A percentile compares a stretch with the other conserved stretches of the same genome.
Conservation (phyloP, 176 grass and related monocot species). For the Oryza meyeriana region DNA sequence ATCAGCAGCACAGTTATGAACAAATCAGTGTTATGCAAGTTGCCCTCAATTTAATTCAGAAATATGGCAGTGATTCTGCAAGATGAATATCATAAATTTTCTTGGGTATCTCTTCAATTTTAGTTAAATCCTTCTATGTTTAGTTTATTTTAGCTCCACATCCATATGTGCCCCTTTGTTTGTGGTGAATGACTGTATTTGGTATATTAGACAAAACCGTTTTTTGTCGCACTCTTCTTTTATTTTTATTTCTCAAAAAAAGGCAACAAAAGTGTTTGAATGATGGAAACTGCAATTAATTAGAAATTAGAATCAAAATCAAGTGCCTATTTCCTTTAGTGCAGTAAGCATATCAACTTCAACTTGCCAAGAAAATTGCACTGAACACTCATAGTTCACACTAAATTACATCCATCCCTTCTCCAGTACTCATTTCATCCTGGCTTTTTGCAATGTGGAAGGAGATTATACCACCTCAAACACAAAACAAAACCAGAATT, state of each 20-base stretch:
- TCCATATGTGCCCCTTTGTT: not conserved
- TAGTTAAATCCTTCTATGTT: not conserved
- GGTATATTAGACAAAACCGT: not conserved
- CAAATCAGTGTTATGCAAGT: not conserved
- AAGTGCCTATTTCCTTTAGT: not conserved
- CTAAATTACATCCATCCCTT: not conserved
- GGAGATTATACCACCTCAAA: conserved; percentile 4
- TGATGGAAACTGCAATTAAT: not conserved
- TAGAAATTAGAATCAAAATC: not conserved
- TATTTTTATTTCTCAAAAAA: not conserved
- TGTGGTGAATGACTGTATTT: not conserved
- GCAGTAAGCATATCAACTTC: not conserved
- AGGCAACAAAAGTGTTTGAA: conserved; percentile 2
- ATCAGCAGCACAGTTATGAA: conserved; percentile 1
- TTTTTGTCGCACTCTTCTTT: not conserved
- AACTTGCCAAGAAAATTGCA: not conserved
- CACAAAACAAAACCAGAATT: not conserved
- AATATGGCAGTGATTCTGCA: not conserved
- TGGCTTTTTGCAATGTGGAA: not conserved
- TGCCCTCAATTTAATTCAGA: not conserved
- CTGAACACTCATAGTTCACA: not conserved
- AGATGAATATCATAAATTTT: not conserved
- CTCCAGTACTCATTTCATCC: not conserved
- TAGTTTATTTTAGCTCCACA: not conserved
- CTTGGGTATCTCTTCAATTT: not conserved